A percentile compares a stretch with the other conserved stretches of the same genome.
phyloP scores from a whole-genome alignment of 768 basidiomycete genomes.

The Clavulina sp. region DNA sequence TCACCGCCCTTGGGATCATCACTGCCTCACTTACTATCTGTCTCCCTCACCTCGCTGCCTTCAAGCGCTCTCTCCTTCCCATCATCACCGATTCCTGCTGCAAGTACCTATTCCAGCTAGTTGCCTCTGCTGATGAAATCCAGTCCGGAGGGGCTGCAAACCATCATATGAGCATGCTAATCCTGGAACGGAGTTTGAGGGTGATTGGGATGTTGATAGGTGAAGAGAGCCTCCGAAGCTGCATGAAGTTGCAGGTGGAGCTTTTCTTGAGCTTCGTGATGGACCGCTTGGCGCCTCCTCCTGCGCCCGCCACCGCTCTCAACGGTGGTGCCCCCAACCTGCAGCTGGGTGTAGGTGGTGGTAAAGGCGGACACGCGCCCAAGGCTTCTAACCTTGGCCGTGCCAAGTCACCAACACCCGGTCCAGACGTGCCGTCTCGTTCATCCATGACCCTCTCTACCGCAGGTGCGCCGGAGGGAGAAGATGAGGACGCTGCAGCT shows the following conservation, averaged over 20 bases:
- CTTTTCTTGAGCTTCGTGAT: slow-evolving; percentile 88
- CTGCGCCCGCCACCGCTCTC: slow-evolving; percentile 16
- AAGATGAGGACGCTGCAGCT: slow-evolving; percentile 12
- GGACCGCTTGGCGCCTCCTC: slow-evolving; percentile 62
- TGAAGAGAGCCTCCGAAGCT: slow-evolving; percentile 54
- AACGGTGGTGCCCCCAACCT: slow-evolving; percentile 5
- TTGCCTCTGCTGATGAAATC: slow-evolving; percentile 68
- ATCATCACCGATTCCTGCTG: slow-evolving; percentile 81
- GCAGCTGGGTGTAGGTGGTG: slow-evolving; percentile 12
- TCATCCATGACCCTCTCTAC: neutral
- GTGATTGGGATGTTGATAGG: slow-evolving; percentile 68
- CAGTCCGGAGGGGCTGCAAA: too few relatives aligned
- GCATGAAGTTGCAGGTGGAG: slow-evolving; percentile 89
- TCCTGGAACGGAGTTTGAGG: slow-evolving; percentile 67
- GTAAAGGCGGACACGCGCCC: neutral
- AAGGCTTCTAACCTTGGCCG: neutral
- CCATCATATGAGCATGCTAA: too few relatives aligned
- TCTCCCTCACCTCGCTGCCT: slow-evolving; percentile 55
- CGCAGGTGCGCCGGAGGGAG: neutral
- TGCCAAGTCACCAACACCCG: neutral
- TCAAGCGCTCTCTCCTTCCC: slow-evolving; percentile 54
- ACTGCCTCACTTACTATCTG: slow-evolving; percentile 78
- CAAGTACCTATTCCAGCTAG: slow-evolving; percentile 93
- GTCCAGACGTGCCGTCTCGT: neutral
- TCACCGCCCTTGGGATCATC: slow-evolving; percentile 73